Percentiles rank a stretch among this genome's conserved stretches.
These are phyloP conservation scores for Ogataea hybrid DNA, from an alignment of 1,139 yeast species.

Conservation along the genomic window DNA sequence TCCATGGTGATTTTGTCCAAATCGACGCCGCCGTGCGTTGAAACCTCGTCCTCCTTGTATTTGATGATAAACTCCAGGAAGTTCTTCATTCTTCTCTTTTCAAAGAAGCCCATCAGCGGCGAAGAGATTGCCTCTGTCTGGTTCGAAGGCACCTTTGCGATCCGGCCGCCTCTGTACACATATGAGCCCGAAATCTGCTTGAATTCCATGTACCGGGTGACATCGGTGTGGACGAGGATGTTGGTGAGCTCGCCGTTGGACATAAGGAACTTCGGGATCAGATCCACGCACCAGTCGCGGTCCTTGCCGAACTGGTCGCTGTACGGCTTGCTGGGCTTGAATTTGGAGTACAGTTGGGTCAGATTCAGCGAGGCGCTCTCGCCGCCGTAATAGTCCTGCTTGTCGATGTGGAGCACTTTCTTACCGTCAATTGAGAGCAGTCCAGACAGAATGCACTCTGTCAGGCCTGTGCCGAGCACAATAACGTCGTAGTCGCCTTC, in stretches of 20 bases:
- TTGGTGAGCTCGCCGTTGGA: conserved; percentile 97
- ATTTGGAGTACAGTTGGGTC: conserved; percentile 61
- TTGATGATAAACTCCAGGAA: conserved; percentile 85
- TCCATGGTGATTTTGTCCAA: conserved; percentile 90
- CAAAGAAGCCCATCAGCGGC: conserved; percentile 93
- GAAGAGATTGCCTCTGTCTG: conserved; percentile 90
- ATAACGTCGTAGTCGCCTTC: conserved; percentile 96
- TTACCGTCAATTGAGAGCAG: conserved; percentile 93
- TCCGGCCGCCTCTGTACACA: conserved; percentile 86
- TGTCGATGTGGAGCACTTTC: conserved; percentile 93
- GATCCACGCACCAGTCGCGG: conserved; percentile 97
- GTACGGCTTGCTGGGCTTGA: conserved; percentile 72
- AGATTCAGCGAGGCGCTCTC: conserved; percentile 52
- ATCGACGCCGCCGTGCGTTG: conserved; percentile 85
- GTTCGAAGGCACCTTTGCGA: conserved; percentile 93
- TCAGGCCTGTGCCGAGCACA: conserved; percentile 83
- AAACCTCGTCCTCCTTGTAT: conserved; percentile 72
- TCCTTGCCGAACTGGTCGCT: conserved; percentile 79
- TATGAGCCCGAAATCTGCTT: conserved; percentile 94
- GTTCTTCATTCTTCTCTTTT: conserved; percentile 91
- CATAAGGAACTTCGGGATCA: conserved; percentile 96
- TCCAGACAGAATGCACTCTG: conserved; percentile 96
- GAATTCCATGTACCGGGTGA: conserved; percentile 92
- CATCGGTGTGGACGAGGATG: conserved; percentile 92
- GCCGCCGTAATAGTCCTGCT: conserved; percentile 95